phyloP scores from a whole-genome alignment of 192 early-diverging fungal species.

The Podila clonocystis region DNA sequence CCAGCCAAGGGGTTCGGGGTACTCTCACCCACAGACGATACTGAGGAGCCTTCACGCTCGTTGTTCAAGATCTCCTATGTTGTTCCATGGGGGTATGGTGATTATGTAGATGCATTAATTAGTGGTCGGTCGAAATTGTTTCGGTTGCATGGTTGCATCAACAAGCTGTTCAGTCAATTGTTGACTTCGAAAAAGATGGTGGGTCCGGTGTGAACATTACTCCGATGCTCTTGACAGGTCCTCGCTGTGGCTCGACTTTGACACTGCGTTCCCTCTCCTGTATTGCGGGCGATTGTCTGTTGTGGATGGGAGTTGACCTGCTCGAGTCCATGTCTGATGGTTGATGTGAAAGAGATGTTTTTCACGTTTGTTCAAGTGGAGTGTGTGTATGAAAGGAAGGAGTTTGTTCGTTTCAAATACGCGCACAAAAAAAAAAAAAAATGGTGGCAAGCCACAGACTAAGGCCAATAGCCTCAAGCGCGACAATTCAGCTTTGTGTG shows the following conservation, averaged over 20 bases:
- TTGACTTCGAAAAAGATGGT: neutral
- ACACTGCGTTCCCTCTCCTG: conserved; percentile 38
- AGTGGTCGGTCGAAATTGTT: neutral
- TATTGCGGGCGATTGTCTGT: conserved; percentile 29
- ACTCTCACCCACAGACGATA: conserved; percentile 19
- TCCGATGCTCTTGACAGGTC: conserved; percentile 29
- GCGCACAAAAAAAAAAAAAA: too few relatives aligned
- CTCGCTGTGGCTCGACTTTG: conserved; percentile 30
- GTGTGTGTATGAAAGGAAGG: neutral
- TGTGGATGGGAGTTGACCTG: conserved; percentile 36
- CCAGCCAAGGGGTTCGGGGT: conserved; percentile 30
- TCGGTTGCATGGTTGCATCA: neutral
- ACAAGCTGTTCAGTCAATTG: neutral
- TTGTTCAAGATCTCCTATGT: conserved; percentile 36
- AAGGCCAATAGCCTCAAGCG: too few relatives aligned
- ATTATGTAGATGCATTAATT: neutral
- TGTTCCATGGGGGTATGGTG: neutral
- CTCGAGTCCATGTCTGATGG: conserved; percentile 35
- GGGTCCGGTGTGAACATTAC: conserved; percentile 9
- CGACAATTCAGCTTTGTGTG: too few relatives aligned
- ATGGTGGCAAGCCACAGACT: too few relatives aligned
- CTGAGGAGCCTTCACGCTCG: conserved; percentile 40
- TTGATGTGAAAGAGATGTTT: neutral
- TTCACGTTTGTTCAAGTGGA: neutral
- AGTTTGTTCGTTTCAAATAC: neutral